Evolutionary conservation across 2,329 filamentous ascomycete genomes (phyloP), one percentile per base, ranked within the genome.

Genomic region (Knufia petricola): DNA sequence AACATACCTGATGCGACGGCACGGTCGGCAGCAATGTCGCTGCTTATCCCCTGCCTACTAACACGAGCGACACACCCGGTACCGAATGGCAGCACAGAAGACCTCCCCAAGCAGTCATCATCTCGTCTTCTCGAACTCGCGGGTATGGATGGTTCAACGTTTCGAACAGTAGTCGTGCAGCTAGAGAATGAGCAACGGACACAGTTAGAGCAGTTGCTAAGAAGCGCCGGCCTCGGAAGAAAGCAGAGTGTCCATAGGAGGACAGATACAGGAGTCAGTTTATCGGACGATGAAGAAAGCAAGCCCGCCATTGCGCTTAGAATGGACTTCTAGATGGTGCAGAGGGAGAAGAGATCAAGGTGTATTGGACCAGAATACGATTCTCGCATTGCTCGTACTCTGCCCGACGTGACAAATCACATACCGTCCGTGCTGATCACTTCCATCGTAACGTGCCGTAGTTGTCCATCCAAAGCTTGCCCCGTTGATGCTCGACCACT

Each of bases 251-350:
- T 56, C 19, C 55, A 56, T 26, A 48, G 55, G n/a, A 55, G 59
- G 61, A 64, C 55, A 68, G 64, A 59, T 58, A 60, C 57, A 62
- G 61, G 62, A 51, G 69, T 70, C 58, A 65, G 63, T 48, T 59
- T 67, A 37, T 67, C 66, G 44, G 72, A 69, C 50, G 69, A 72
- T 50, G 76, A 70, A 23, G 79, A 79, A 43, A 68, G 70, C 41
- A 69, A 70, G 42, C 92, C 92, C 10, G 92, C 74, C 54, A 98
- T 98, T 73, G 87, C 87, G 47, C 67, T 98, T 62, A 92, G 94
- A 75, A 94, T 96, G 85, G 76, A 95, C 65, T 96, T 98, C 75
- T 86, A 17, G 15, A 36, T 36, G 6, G 15, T n/a, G 28, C 7
- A 13, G 13, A 30, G 28, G 7, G 28, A 30, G 28, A 30, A 13